Evolutionary conservation across 1,284 basidiomycete species (phyloP), one percentile per base, ranked within the genome.

Genomic region (Rhodotorula sp.): DNA sequence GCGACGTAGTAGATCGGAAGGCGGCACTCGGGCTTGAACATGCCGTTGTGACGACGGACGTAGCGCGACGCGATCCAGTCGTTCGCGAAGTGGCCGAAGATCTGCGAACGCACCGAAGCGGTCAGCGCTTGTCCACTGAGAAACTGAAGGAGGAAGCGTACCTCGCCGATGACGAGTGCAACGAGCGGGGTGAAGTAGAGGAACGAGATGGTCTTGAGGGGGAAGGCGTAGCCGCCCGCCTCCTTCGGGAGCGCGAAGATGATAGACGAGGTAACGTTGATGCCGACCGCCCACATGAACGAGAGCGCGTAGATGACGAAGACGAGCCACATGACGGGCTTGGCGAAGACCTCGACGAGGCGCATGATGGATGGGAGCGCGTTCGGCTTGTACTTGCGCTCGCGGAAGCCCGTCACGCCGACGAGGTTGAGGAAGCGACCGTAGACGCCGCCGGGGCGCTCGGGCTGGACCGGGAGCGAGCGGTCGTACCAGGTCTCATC

Each of bases 401-500:
- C 62, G n/a, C 65, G 60, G 64, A 67, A 61, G 6, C 53, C 73
- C 12, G 73, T 75, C 37, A 75, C 54, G 44, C 73, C 73, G 29
- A 62, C 51, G 22, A 75, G 60, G 60, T 75, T 62, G 56, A 61
- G 50, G 55, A 75, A 1, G 37, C 73, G 73, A 19, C 67, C 70
- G 4, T 5, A 29, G 25, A 70, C 19, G 39, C 66, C 66, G 15
- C 50, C 36, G 29, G 59, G 61, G 19, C 69, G 72, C 17, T 53
- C 50, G 9, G 71, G 65, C 41, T 70, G 63, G 27, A 67, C 63
- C 5, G 56, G 22, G 46, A 72, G 67, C n/a, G 53, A 57, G 25
- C 73, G 70, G 60, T 72, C 65, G 73, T 75, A 75, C 67, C 68
- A 72, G 5, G 73, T 72, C 65, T 75, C 73, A 54, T 71, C 65